A percentile compares a stretch with the other conserved stretches of the same genome.
Conservation (phyloP, 2,329 filamentous ascomycete species). For the Aureobasidium namibiae region DNA sequence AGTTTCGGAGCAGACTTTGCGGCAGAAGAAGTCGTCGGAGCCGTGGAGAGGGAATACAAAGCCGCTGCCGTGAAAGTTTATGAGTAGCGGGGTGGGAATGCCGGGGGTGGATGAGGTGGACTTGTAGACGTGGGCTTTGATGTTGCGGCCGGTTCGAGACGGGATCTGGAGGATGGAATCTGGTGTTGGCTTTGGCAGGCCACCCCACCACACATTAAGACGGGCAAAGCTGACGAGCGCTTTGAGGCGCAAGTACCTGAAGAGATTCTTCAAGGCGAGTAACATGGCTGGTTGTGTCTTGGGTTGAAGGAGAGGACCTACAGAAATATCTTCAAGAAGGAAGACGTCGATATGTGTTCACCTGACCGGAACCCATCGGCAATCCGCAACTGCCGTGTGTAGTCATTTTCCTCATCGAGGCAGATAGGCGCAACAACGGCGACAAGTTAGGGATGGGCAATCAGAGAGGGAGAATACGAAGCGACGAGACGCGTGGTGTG, state of each 20-base stretch:
- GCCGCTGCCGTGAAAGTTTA: slow-evolving; percentile 30
- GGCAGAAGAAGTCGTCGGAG: slow-evolving; percentile 32
- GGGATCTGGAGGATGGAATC: slow-evolving; percentile 16
- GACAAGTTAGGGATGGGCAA: not conserved
- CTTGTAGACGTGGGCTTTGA: slow-evolving; percentile 21
- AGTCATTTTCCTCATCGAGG: not conserved
- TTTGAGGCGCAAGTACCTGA: slow-evolving; percentile 17
- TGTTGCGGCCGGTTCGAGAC: slow-evolving; percentile 17
- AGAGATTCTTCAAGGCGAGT: not conserved
- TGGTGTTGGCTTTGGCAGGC: not conserved
- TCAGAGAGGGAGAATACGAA: not conserved
- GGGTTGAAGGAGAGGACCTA: not conserved
- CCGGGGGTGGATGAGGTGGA: not conserved
- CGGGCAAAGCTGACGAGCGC: slow-evolving; percentile 15
- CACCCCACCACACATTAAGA: slow-evolving; percentile 1
- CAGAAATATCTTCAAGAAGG: not conserved
- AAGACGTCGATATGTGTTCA: not conserved
- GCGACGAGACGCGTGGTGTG: no score
- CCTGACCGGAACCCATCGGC: not conserved
- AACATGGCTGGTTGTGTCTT: not conserved
- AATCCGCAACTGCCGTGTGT: not conserved
- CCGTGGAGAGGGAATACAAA: slow-evolving; percentile 31
- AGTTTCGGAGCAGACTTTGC: slow-evolving; percentile 25
- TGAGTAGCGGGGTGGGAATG: slow-evolving; percentile 21
- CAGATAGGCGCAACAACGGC: not conserved